Evolutionary conservation across 208 protist species (phyloP), one percentile per base, ranked within the genome.

Genomic region (Strigomonas culicis): DNA sequence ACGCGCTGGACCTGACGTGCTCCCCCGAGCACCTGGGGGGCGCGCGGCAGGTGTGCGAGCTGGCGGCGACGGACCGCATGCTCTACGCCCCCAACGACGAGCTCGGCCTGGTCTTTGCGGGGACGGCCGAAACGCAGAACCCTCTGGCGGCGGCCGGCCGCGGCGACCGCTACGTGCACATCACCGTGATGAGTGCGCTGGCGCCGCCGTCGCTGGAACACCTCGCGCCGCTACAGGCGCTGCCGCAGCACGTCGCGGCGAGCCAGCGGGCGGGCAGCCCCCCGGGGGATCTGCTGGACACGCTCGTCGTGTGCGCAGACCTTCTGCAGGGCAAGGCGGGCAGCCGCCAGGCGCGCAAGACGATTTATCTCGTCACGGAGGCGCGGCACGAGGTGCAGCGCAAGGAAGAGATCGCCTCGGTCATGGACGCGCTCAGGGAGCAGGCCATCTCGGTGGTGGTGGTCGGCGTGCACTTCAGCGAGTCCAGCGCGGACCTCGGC

Each of bases 351-450:
- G 92, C 82, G 61, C 52, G 63, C n/a, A 82, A 89, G 21, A 59
- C 79, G 60, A 84, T 98, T 21, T 97, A 93, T 67, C 66, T 97
- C 19, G 46, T 97, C 34, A 96, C 93, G 0, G 90, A 96, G 32
- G 86, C 84, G 1, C 67, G 70, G n/a, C 74, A 84, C 36, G 70
- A 73, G 8, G 91, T 97, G 21, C 28, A 47, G 24, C 72, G 75
- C 63, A 93, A 87, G 70, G 68, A 79, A n/a, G 88, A 88, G 24
- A 52, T 96, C 22, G 46, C 55, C 8, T 22, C 51, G 10, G 55
- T 97, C 2, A 43, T 83, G 19, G 17, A 88, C 17, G 66, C 68
- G 19, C 75, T 94, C 24, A 60, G 63, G 41, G 43, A 34, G 21
- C 66, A 88, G 4, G 61, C 65, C 15, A 67, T 93, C 8, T 66